Base-by-base conservation (phyloP, 768 basidiomycete genomes). In the Hysterangium stoloniferum region DNA sequence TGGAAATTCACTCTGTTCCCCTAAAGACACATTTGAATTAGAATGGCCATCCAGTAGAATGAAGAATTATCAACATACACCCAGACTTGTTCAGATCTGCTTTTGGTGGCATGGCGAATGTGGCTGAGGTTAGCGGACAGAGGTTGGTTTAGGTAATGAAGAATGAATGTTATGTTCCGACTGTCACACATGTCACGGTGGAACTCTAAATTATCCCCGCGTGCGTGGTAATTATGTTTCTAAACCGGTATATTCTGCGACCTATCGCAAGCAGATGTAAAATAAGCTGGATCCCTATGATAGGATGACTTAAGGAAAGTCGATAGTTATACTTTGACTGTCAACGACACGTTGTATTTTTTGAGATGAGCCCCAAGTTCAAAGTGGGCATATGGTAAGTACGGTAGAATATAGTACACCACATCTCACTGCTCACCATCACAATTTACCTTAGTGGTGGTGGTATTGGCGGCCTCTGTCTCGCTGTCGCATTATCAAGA, bases 71-170 rank as follows among this genome's bases (percentile, higher is more conserved):
- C n/a, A 40, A 41, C 48, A 9, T 32, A 50, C 48, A 89, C 12
- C 90, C 89, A 19, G 91, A 89, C 67, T 92, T 93, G 74, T 95
- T 94, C 56, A 94, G 82, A 64, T 95, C 91, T n/a, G 83, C 77
- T 69, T 92, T 92, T 38, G 85, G 84, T 33, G 78, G 76, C 80
- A 83, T 84, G 22, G 38, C 13, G 9, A 35, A 35, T 28, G 44
- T n/a, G n/a, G n/a, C n/a, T n/a, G n/a, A n/a, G n/a, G n/a, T n/a
- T n/a, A n/a, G n/a, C n/a, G n/a, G n/a, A n/a, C n/a, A n/a, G n/a
- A n/a, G n/a, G n/a, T n/a, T n/a, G n/a, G n/a, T n/a, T n/a, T n/a
- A n/a, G n/a, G n/a, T n/a, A n/a, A n/a, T n/a, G n/a, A n/a, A n/a
- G n/a, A n/a, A n/a, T n/a, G n/a, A n/a, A n/a, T n/a, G n/a, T n/a